Base-by-base conservation (phyloP, 495 filamentous ascomycete genomes). In the Platismatia glauca region DNA sequence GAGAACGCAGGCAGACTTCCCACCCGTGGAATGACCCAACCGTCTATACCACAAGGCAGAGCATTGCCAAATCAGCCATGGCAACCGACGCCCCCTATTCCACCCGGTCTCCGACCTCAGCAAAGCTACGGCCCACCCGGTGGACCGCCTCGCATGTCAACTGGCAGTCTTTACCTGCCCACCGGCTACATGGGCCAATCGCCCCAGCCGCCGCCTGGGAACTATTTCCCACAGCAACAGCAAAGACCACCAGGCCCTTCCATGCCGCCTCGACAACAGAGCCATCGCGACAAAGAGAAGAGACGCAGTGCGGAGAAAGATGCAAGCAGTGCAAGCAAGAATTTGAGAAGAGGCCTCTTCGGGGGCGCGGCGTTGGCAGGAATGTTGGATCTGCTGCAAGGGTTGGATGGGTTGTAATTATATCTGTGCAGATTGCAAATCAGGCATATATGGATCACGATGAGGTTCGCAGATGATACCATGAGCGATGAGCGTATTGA, bases 291-390 rank as follows among this genome's bases (percentile, higher is more conserved):
- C 16, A 64, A 27, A 44, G 44, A 64, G 2, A 59, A 57, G 57
- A 68, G 38, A 55, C 35, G 66, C 67, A 58, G 60, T 44, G 57
- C 37, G 38, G 55, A 34, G 34, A 62, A 55, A 56, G 58, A 43
- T 59, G 62, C 34, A 66, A 64, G 29, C 29, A 70, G 34, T 56
- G 66, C 68, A 24, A 72, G 66, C 38, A 71, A 71, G 35, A 76
- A 72, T 55, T 71, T 77, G 8, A 76, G 73, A 44, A 69, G 71
- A 38, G 76, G 77, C 15, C 56, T 79, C 13, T 71, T 69, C 27
- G 76, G 77, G 2, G 74, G 74, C n/a, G 74, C 74, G 11, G 77
- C 77, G 5, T 71, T 78, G 38, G 77, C 73, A 7, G 77, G 75
- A 18, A 73, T 79, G 56, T 72, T 78, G 73, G 77, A 79, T 69